phyloP scores from a whole-genome alignment of 495 filamentous ascomycete genomes.

The Baudoinia panamericana region DNA sequence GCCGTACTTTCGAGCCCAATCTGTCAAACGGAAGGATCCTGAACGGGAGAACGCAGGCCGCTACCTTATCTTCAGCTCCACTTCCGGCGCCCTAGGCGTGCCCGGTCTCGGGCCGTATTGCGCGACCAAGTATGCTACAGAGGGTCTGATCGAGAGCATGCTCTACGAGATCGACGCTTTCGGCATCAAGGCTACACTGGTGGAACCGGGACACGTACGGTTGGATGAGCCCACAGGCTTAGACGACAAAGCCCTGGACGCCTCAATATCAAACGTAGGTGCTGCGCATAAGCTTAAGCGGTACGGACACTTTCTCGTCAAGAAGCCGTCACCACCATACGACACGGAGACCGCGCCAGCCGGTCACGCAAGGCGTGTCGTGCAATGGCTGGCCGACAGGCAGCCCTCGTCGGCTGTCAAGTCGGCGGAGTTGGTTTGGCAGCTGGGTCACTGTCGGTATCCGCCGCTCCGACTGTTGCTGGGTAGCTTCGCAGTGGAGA shows the following conservation, averaged over 20 bases:
- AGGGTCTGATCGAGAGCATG: constrained; percentile 90
- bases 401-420: constrained; percentile 88
- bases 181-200: constrained; percentile 81
- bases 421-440: constrained; percentile 92
- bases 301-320: constrained; percentile 87
- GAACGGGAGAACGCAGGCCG: constrained; percentile 42
- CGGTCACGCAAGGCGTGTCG: constrained; percentile 78
- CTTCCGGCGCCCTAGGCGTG: constrained; percentile 75
- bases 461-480: constrained; percentile 75
- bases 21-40: constrained; percentile 1
- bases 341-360: constrained; percentile 62
- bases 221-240: constrained; percentile 46
- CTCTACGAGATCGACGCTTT: constrained; percentile 86
- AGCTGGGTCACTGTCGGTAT: constrained; percentile 83
- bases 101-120: constrained; percentile 89
- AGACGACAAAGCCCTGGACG: constrained; percentile 15
- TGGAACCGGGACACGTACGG: constrained; percentile 79
- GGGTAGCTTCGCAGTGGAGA: constrained; percentile 89
- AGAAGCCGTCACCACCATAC: constrained; percentile 72
- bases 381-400: constrained; percentile 87
- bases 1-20: constrained; percentile 68
- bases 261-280: neutral
- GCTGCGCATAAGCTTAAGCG: constrained; percentile 11
- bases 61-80: constrained; percentile 89
- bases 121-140: constrained; percentile 90